phyloP scores from a whole-genome alignment of 257 asterid species.

The Ballota nigra region DNA sequence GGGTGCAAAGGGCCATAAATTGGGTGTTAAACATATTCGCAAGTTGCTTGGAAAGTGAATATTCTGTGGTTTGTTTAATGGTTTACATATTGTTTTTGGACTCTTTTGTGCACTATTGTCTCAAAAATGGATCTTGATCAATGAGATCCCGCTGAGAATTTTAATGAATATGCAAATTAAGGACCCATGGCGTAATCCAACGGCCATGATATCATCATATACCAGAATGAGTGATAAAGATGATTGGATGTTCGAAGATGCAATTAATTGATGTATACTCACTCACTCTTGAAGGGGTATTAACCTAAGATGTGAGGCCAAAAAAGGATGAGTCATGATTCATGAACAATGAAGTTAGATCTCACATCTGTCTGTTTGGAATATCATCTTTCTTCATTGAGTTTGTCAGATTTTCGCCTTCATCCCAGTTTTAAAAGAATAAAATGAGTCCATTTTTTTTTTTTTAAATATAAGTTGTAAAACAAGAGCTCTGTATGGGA shows the following conservation, averaged over 20 bases:
- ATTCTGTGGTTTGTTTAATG: too few species aligned
- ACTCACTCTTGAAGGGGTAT: neutral
- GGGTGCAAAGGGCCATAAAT: constrained; percentile 28
- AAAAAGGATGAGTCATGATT: too few species aligned
- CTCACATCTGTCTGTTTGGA: neutral
- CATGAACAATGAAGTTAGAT: too few species aligned
- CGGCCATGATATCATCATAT: neutral
- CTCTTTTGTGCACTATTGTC: neutral
- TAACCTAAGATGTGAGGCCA: too few species aligned
- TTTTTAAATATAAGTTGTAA: too few species aligned
- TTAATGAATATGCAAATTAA: neutral
- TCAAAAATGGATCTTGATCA: too few species aligned
- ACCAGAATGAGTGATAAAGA: neutral
- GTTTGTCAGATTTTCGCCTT: too few species aligned
- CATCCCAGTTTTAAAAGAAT: too few species aligned
- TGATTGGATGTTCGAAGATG: neutral
- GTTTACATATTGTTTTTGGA: neutral
- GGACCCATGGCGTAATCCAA: neutral
- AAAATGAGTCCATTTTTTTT: too few species aligned
- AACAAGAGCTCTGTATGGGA: too few species aligned
- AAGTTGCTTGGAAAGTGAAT: neutral
- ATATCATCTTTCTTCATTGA: too few species aligned
- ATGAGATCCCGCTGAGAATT: neutral
- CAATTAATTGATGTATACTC: neutral
- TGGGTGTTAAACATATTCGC: neutral